Base-by-base conservation (phyloP, 768 basidiomycete genomes). In the Kwoniella sp. region DNA sequence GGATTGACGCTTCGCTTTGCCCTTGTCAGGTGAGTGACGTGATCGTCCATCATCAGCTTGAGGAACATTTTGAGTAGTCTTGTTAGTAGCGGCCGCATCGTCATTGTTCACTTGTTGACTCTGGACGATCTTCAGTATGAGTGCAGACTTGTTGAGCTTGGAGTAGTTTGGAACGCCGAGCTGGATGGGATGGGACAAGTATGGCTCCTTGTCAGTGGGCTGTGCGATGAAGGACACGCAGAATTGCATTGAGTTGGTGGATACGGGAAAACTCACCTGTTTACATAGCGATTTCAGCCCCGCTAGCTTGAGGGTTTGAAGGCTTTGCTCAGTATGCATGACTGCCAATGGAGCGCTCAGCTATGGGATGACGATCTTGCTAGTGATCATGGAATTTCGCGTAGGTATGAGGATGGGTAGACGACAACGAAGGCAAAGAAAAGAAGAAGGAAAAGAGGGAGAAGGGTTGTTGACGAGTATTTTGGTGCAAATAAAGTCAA, bases 221-320 rank as follows among this genome's bases (percentile, higher is more conserved):
- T 24, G 65, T 33, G 33, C 33, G 33, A 33, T 5, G 33, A 33
- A n/a, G n/a, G n/a, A n/a, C n/a, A n/a, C n/a, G n/a, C n/a, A n/a
- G n/a, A n/a, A n/a, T n/a, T n/a, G n/a, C n/a, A n/a, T n/a, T n/a
- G n/a, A n/a, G n/a, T n/a, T n/a, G 21, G 36, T 46, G 2, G 17
- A 15, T 9, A 4, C 10, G 7, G 40, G 17, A 3, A 12, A 19
- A 57, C 69, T 53, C 19, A 72, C 73, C 58, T 68, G 37, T 56
- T 68, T 72, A 57, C 71, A 72, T 53, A 30, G 58, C 1, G 56
- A 52, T 46, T 68, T 72, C n/a, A 76, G 71, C 33, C 73, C 58
- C 2, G 64, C 25, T 10, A 73, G 55, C 44, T 71, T 76, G 59
- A 75, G 67, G 15, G 37, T 37, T 29, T 49, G 50, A 10, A 67